Base-by-base conservation (phyloP, 2,329 filamentous ascomycete species). In the Pseudofabraea citricarpa region DNA sequence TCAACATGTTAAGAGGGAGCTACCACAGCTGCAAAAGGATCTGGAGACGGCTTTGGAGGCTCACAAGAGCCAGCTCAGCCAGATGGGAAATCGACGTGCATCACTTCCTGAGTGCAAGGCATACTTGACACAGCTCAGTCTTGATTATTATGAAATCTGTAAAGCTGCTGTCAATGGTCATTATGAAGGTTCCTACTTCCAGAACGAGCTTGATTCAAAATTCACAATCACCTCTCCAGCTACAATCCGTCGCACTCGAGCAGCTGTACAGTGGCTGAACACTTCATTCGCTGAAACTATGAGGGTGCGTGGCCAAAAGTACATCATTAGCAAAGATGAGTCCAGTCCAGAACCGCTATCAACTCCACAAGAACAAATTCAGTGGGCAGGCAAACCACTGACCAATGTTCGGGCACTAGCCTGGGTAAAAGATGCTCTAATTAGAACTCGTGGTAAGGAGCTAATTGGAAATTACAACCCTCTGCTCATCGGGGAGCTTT, bases 401-500 rank as follows among this genome's bases (percentile, higher is more conserved):
- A 53, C 27, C 18, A 56, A 52, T 42, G 24, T 38, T 7, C 44
- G 49, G 4, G 52, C 44, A n/a, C 35, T 59, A n/a, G 26, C 48
- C 18, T 61, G 56, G 57, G 53, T 56, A 15, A 13, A 31, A 3
- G 35, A 52, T 38, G 52, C 45, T 18, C 46, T 56, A 12, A 36
- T 43, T 3, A 43, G 53, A 32, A 49, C 53, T 33, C 42, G 56
- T 31, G 52, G 67, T 46, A 64, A 42, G 40, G 64, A 69, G 41
- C 52, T 70, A 2, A 43, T 59, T 3, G 66, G 67, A 8, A 64
- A 58, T 18, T 65, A 62, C 54, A 70, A 68, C 43, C 62, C 66
- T 2, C 53, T 63, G 1, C 47, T 69, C 1, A 49, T 71, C 13
- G 61, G 61, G 3, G 64, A 68, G 36, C 48, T 71, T 2, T 70